Percentiles rank a stretch among this genome's conserved stretches.
Evolutionary conservation across 106 monocot species (phyloP).

Genomic region (Dioscorea zingiberensis): DNA sequence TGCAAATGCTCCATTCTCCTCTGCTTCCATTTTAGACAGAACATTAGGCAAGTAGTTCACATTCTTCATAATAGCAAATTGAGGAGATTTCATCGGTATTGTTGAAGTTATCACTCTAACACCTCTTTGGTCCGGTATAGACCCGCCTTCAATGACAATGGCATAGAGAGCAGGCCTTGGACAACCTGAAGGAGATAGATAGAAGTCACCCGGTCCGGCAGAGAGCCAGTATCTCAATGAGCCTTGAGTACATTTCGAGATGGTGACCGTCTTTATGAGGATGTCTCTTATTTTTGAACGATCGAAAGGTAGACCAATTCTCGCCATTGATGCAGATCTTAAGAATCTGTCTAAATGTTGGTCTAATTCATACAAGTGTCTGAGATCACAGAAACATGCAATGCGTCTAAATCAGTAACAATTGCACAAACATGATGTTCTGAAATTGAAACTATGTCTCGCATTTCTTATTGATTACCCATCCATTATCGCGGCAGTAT

Average conservation of each 20-base stretch:
- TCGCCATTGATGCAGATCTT: constrained; percentile 77
- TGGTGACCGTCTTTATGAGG: constrained; percentile 63
- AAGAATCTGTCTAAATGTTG: constrained; percentile 86
- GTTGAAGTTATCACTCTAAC: constrained; percentile 73
- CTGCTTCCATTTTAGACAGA: constrained; percentile 87
- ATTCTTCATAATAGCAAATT: constrained; percentile 80
- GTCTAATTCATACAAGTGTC: constrained; percentile 81
- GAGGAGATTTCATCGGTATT: constrained; percentile 72
- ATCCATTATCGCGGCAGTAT: constrained; percentile 83
- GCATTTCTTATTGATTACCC: constrained; percentile 41
- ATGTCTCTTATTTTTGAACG: constrained; percentile 49
- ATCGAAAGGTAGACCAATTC: constrained; percentile 64
- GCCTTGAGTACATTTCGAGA: constrained; percentile 70
- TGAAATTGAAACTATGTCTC: not conserved
- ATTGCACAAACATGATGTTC: too few relatives aligned
- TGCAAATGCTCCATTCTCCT: constrained; percentile 65
- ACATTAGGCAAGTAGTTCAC: constrained; percentile 91
- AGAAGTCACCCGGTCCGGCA: constrained; percentile 80
- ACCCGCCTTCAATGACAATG: constrained; percentile 38
- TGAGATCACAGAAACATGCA: constrained; percentile 20
- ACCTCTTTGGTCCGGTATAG: constrained; percentile 26
- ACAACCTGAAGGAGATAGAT: constrained; percentile 65
- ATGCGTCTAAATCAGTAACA: not conserved
- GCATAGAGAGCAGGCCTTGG: constrained; percentile 58
- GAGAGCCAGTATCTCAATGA: constrained; percentile 89